Percentiles rank a stretch among this genome's conserved stretches.
These are phyloP conservation scores for Cladosporium colombiae DNA, from an alignment of 2,329 filamentous ascomycete species.

Conservation along the genomic window DNA sequence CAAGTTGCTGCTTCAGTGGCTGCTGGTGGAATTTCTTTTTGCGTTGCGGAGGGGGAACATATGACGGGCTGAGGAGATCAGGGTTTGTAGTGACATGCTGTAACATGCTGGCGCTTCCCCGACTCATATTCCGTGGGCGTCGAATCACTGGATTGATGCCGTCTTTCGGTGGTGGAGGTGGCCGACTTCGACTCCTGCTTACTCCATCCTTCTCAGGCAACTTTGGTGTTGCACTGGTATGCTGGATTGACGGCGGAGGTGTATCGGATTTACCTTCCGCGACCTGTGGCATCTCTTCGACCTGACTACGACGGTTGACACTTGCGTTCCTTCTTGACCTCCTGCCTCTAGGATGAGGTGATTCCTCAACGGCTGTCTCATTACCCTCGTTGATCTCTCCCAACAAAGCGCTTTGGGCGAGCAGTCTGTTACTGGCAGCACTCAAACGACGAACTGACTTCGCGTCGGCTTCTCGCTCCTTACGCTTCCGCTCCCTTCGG, in stretches of 20 bases:
- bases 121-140: constrained; percentile 49
- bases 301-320: constrained; percentile 44
- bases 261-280: constrained; percentile 60
- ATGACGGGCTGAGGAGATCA: constrained; percentile 55
- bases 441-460: constrained; percentile 80
- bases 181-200: constrained; percentile 75
- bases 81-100: constrained; percentile 76
- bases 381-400: constrained; percentile 76
- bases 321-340: constrained; percentile 58
- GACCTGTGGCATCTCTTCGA: constrained; percentile 75
- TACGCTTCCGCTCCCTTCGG: constrained; percentile 77
- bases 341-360: constrained; percentile 72
- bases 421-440: constrained; percentile 81
- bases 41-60: constrained; percentile 49
- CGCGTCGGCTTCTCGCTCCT: constrained; percentile 78
- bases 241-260: constrained; percentile 25
- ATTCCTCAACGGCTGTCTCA: constrained; percentile 53
- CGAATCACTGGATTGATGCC: constrained; percentile 55
- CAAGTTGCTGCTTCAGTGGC: constrained; percentile 66
- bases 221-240: neutral
- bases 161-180: constrained; percentile 85
- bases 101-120: constrained; percentile 72
- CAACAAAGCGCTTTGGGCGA: constrained; percentile 67
- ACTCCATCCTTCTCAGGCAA: constrained; percentile 34
- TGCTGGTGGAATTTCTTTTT: constrained; percentile 60